Conservation (phyloP, 495 filamentous ascomycete species). For the Aspergillus avenaceus region DNA sequence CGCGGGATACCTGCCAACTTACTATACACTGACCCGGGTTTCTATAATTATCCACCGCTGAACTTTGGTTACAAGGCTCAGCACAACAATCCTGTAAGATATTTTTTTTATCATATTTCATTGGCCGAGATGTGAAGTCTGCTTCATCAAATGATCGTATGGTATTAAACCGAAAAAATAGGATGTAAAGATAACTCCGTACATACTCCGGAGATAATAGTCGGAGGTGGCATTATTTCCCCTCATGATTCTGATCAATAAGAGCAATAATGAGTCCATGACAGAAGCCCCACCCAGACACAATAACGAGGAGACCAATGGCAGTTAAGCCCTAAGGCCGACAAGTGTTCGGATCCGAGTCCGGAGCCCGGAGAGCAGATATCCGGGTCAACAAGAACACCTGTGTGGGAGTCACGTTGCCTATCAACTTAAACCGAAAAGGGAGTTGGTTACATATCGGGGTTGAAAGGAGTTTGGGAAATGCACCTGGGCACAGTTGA, state of each 20-base stretch:
- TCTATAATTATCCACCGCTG: slow-evolving; percentile 1
- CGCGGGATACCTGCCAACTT: slow-evolving; percentile 14
- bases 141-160: too few relatives aligned
- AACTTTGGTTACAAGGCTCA: slow-evolving; percentile 16
- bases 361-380: neutral
- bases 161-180: too few relatives aligned
- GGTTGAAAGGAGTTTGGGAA: too few relatives aligned
- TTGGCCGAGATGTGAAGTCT: too few relatives aligned
- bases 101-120: too few relatives aligned
- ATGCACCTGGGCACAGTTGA: neutral
- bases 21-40: too few relatives aligned
- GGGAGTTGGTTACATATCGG: too few relatives aligned
- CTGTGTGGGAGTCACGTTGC: too few relatives aligned
- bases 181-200: too few relatives aligned
- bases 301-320: neutral
- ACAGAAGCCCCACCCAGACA: neutral
- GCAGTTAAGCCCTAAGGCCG: neutral
- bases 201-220: too few relatives aligned
- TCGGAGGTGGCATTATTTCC: neutral
- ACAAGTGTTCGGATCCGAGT: neutral
- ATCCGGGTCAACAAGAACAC: neutral
- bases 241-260: neutral
- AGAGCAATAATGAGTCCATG: neutral
- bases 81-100: too few relatives aligned
- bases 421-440: too few relatives aligned